phyloP scores from a whole-genome alignment of 495 filamentous ascomycete species.

The Aspergillus wentii region DNA sequence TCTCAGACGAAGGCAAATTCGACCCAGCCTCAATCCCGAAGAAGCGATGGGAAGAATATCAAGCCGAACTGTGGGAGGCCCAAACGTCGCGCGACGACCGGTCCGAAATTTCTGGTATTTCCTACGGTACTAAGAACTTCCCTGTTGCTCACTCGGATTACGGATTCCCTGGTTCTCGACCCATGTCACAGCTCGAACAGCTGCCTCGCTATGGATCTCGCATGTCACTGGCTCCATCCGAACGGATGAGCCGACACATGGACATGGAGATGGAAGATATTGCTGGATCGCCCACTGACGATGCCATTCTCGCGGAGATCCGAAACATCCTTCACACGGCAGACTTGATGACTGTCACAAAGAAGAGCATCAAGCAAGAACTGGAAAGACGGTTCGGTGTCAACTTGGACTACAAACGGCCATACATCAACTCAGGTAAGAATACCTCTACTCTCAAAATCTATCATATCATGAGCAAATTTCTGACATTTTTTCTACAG shows the following conservation, averaged over 20 bases:
- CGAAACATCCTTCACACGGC: constrained; percentile 84
- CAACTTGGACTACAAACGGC: constrained; percentile 70
- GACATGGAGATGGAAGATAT: constrained; percentile 67
- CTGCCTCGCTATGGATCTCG: constrained; percentile 51
- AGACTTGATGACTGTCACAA: constrained; percentile 96
- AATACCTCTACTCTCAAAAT: constrained; percentile 17
- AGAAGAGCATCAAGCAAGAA: constrained; percentile 96
- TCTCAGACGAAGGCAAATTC: constrained; percentile 97
- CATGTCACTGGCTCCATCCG: constrained; percentile 76
- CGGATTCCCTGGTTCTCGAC: constrained; percentile 54
- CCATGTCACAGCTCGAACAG: constrained; percentile 71
- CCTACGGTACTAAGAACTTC: constrained; percentile 82
- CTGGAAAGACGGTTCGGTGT: constrained; percentile 85
- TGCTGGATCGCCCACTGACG: constrained; percentile 72
- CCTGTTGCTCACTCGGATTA: constrained; percentile 49
- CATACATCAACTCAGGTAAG: constrained; percentile 92
- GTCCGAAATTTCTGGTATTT: constrained; percentile 87
- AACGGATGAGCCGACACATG: constrained; percentile 58
- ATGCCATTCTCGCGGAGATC: constrained; percentile 89
- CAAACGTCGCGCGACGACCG: constrained; percentile 82
- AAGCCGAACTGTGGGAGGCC: constrained; percentile 88
- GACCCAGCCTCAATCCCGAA: constrained; percentile 88
- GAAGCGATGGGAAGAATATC: constrained; percentile 99
- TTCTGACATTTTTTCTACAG: constrained; percentile 26
- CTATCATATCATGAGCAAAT: constrained; percentile 2